Evolutionary conservation across 345 rosid species (phyloP), one percentile per base, ranked within the genome.

Genomic region (Eucalyptus marginata): DNA sequence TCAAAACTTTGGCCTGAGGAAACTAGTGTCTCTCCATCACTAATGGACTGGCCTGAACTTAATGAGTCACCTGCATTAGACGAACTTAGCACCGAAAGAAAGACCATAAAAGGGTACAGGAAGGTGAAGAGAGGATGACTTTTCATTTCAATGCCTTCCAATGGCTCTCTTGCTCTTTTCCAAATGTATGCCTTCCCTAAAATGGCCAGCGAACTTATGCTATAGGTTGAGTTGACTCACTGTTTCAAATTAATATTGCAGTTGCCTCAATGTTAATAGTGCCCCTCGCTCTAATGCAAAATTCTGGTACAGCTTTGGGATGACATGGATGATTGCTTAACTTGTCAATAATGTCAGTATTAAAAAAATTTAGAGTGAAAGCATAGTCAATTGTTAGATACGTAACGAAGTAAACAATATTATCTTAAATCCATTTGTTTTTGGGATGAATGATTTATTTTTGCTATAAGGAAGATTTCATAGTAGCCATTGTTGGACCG

Each of bases 1-100:
- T 92, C 93, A 68, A 91, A 93, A 18, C 22, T 89, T 86, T 87
- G 59, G 56, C 87, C 89, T 5, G 89, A 86, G 36, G 94, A 93
- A 64, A 90, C 46, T 47, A 90, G 31, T 8, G 91, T 76, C 88
- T 88, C 81, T 13, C 89, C 92, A 85, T 90, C 92, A 17, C 25
- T 89, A 79, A 90, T 85, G 56, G 87, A 88, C 87, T 87, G 89
- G 40, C 86, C 88, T 62, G 88, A 87, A 49, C 44, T 47, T 47
- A 91, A 22, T 8, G 87, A 43, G 58, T 88, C 89, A 18, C 79
- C 71, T 88, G 81, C 80, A 52, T 6, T 13, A 24, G 87, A 50
- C 50, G 59, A 49, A 43, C 40, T 33, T 31, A 40, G 89, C 22
- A 68, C 44, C 10, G 44, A 68, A 49, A 18, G 44, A 44, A 43